Conservation (phyloP, 371 early-diverging fungal species). For the Fennellomyces sp. region DNA sequence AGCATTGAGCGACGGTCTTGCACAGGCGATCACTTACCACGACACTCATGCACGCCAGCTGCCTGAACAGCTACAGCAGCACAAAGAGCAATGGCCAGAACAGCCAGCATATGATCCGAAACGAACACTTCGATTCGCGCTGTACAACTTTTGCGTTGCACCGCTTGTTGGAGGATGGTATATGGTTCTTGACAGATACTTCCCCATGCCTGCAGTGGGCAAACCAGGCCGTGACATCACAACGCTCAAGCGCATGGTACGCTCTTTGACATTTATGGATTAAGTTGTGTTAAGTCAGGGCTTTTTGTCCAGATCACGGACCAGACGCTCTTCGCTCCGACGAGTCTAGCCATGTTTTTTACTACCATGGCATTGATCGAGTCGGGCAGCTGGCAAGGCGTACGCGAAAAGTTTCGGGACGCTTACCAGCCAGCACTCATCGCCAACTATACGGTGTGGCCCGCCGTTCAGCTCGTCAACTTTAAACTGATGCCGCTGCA, state of each 20-base stretch:
- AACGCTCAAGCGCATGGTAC: constrained; percentile 48
- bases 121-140: constrained; percentile 61
- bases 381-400: constrained; percentile 53
- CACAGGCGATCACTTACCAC: constrained; percentile 59
- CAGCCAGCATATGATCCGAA: constrained; percentile 32
- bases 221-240: constrained; percentile 24
- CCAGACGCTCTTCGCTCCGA: constrained; percentile 76
- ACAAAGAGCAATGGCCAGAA: constrained; percentile 14
- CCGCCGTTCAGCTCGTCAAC: constrained; percentile 77
- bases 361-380: constrained; percentile 69
- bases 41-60: constrained; percentile 20
- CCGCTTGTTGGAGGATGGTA: constrained; percentile 80
- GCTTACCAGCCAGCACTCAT: constrained; percentile 65
- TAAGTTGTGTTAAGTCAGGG: neutral
- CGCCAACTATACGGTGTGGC: constrained; percentile 87
- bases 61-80: constrained; percentile 12
- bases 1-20: constrained; percentile 68
- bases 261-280: neutral
- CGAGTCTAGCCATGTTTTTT: constrained; percentile 72
- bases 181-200: constrained; percentile 62
- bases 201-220: constrained; percentile 55
- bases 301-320: constrained; percentile 46
- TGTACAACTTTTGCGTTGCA: constrained; percentile 75
- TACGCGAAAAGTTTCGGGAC: constrained; percentile 63
- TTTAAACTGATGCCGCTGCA: constrained; percentile 77